phyloP scores from a whole-genome alignment of 176 grass and related monocot species.

The Oryza brachyantha region DNA sequence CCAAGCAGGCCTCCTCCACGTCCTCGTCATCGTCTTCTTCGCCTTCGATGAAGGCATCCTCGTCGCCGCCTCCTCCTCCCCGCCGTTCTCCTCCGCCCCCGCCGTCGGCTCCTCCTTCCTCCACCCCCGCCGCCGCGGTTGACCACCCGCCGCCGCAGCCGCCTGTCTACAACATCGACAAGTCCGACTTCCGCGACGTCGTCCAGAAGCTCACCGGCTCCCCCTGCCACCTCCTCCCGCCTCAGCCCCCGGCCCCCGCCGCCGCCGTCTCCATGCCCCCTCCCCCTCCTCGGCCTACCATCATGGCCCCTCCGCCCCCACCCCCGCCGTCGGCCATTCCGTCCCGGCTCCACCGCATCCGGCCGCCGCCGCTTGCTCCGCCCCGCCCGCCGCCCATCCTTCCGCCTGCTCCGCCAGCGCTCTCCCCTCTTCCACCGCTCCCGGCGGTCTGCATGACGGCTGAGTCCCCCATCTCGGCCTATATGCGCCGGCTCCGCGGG shows the following conservation, averaged over 20 bases:
- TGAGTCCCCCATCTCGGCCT: slow-evolving; percentile 93
- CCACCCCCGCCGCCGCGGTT: slow-evolving; percentile 4
- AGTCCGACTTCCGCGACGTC: slow-evolving; percentile 90
- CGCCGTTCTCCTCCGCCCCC: slow-evolving; percentile 8
- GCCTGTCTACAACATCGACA: slow-evolving; percentile 95
- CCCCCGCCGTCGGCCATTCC: slow-evolving; percentile 29
- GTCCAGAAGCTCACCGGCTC: slow-evolving; percentile 93
- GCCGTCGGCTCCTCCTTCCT: not conserved
- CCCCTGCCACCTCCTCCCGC: slow-evolving; percentile 49
- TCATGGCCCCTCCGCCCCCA: slow-evolving; percentile 20
- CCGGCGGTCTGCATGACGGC: slow-evolving; percentile 69
- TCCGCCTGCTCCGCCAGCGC: slow-evolving; percentile 11
- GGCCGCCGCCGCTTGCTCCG: slow-evolving; percentile 42
- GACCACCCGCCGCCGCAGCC: slow-evolving; percentile 66
- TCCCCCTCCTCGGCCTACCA: not conserved
- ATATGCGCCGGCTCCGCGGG: slow-evolving; percentile 84
- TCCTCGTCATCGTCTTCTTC: slow-evolving; percentile 18
- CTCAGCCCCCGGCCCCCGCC: not conserved
- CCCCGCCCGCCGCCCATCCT: slow-evolving; percentile 55
- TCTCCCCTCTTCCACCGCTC: slow-evolving; percentile 85
- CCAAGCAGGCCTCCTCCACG: slow-evolving; percentile 44
- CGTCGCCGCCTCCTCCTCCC: slow-evolving; percentile 11
- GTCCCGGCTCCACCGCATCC: slow-evolving; percentile 43
- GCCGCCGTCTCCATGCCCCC: slow-evolving; percentile 9
- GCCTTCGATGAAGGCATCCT: slow-evolving; percentile 26